Base-by-base conservation (phyloP, 1,284 basidiomycete genomes). In the Ustilago tritici region DNA sequence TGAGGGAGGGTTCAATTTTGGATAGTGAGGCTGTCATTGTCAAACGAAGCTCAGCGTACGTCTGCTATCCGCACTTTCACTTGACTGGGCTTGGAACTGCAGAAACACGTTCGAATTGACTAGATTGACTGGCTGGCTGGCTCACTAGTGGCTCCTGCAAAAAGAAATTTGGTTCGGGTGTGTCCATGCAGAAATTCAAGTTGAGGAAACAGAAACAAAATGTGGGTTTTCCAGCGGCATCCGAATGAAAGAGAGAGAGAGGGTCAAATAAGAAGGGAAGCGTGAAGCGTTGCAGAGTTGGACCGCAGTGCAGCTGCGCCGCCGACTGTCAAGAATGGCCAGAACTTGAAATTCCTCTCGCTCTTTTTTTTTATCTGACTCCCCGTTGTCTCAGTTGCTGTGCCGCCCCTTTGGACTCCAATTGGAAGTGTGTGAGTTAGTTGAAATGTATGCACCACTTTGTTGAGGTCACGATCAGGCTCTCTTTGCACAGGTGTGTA, bases 311-410 rank as follows among this genome's bases (percentile, higher is more conserved):
- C 57, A 59, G 57, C 57, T 49, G 57, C 46, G 46, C 46, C 57
- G 46, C 34, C 46, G 49, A 50, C 49, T 59, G 57, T 59, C 57
- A 59, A 59, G 57, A n/a, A 49, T 59, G 32, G 57, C 57, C 57
- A 59, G 31, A 47, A 58, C 10, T 59, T 47, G 46, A 46, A n/a
- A n/a, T 58, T 58, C 35, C 46, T 58, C 36, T 35, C 38, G 12
- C 41, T 35, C 28, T 38, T 46, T 38, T 19, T 19, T 19, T 15
- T 23, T 19, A 47, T 38, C 15, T 15, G 12, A 19, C 12, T 11
- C 23, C 17, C 23, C 17, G 46, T 36, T 19, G 14, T 47, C 14
- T 14, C n/a, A 1, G 10, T 38, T 23, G n/a, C n/a, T 7, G 43
- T 46, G 43, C 43, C 41, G 15, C 57, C 10, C 9, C 57, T 34